Evolutionary conservation across 2,329 filamentous ascomycete genomes (phyloP).

Genomic region (Neophaeococcomyces mojaviensis): DNA sequence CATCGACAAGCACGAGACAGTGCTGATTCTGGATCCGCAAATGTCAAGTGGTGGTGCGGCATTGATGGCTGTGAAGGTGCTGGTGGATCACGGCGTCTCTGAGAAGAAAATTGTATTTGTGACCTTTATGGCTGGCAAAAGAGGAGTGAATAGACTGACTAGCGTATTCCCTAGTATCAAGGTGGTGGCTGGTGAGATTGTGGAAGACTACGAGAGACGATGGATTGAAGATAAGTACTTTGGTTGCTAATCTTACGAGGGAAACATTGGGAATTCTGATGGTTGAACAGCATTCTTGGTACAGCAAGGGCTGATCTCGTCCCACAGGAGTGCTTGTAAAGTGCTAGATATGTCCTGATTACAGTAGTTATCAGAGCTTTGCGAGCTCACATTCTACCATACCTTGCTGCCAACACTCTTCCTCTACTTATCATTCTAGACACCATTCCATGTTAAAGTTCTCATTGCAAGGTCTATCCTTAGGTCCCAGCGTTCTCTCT

Average conservation of each 20-base stretch:
- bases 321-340: too few relatives aligned
- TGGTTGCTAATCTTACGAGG: slow-evolving; percentile 55
- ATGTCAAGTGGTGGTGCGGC: slow-evolving; percentile 83
- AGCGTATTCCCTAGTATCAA: slow-evolving; percentile 83
- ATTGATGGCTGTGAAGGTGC: slow-evolving; percentile 92
- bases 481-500: too few relatives aligned
- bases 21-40: slow-evolving; percentile 83
- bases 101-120: slow-evolving; percentile 84
- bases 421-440: too few relatives aligned
- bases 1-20: slow-evolving; percentile 67
- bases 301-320: too few relatives aligned
- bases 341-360: too few relatives aligned
- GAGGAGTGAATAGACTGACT: slow-evolving; percentile 75
- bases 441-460: too few relatives aligned
- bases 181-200: slow-evolving; percentile 75
- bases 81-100: slow-evolving; percentile 85
- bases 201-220: slow-evolving; percentile 72
- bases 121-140: slow-evolving; percentile 79
- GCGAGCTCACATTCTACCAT: too few relatives aligned
- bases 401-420: too few relatives aligned
- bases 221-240: slow-evolving; percentile 91
- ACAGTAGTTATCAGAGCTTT: too few relatives aligned
- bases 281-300: too few relatives aligned
- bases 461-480: too few relatives aligned
- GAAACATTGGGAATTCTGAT: too few relatives aligned